phyloP scores from a whole-genome alignment of 73 alveolate genomes.

The Stentor coeruleus region DNA sequence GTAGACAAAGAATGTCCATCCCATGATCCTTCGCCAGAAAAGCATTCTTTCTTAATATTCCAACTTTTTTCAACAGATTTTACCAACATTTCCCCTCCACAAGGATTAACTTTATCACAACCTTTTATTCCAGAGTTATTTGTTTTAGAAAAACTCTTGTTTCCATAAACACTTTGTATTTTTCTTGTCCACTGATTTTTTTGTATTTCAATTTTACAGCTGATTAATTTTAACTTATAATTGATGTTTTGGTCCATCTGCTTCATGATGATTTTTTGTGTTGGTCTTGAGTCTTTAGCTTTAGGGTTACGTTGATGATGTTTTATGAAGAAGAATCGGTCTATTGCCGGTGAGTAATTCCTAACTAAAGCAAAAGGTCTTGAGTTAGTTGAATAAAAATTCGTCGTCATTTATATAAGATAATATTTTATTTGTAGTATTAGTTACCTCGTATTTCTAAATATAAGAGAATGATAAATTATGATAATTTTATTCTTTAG shows the following conservation, averaged over 20 bases:
- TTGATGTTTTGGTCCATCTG: neutral
- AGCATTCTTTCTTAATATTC: no score
- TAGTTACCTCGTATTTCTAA: no score
- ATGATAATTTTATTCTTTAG: no score
- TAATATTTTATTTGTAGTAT: no score
- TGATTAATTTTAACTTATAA: neutral
- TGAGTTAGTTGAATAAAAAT: neutral
- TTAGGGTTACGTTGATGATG: neutral
- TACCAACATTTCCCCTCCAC: neutral
- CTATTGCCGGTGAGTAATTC: neutral
- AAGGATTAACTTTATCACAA: neutral
- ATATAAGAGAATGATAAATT: no score
- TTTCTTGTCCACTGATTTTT: neutral
- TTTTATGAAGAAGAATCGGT: neutral
- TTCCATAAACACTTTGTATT: neutral
- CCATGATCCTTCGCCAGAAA: neutral
- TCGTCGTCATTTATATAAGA: neutral
- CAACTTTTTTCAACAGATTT: neutral
- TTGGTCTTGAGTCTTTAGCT: neutral
- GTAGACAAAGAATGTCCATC: neutral
- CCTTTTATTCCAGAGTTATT: neutral
- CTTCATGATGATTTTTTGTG: neutral
- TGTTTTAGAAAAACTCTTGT: neutral
- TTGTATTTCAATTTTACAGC: neutral
- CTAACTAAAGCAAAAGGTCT: neutral